Conservation (phyloP, 1,284 basidiomycete species). For the Caloboletus inedulis region DNA sequence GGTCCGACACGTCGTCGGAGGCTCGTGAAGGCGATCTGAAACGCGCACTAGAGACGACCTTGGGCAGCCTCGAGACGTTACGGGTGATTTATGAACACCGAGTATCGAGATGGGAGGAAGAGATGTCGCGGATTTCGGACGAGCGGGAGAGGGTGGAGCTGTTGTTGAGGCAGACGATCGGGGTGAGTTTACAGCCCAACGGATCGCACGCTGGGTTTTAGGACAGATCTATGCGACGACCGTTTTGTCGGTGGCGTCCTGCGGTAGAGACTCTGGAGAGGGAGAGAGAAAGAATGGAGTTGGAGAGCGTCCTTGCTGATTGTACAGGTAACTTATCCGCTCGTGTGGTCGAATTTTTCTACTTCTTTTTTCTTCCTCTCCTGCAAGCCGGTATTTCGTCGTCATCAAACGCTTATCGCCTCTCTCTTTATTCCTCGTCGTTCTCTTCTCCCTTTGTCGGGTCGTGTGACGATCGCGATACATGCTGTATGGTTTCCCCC, state of each 20-base stretch:
- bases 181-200: conserved; percentile 32
- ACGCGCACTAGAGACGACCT: conserved; percentile 58
- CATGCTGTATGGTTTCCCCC: background rate
- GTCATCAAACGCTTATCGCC: background rate
- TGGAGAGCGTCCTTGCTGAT: background rate
- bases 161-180: conserved; percentile 61
- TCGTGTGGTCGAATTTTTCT: background rate
- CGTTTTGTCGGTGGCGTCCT: no score
- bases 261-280: no score
- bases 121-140: conserved; percentile 59
- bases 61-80: conserved; percentile 61
- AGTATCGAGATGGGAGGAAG: conserved; percentile 65
- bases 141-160: conserved; percentile 67
- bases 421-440: background rate
- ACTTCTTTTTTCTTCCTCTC: background rate
- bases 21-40: conserved; percentile 60
- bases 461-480: background rate
- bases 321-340: background rate
- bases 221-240: background rate
- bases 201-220: background rate
- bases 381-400: background rate
- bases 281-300: background rate
- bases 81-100: conserved; percentile 63
- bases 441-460: background rate
- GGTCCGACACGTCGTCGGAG: conserved; percentile 49